Evolutionary conservation across 768 basidiomycete species (phyloP).

Genomic region (Pleurotus tuber-regium): DNA sequence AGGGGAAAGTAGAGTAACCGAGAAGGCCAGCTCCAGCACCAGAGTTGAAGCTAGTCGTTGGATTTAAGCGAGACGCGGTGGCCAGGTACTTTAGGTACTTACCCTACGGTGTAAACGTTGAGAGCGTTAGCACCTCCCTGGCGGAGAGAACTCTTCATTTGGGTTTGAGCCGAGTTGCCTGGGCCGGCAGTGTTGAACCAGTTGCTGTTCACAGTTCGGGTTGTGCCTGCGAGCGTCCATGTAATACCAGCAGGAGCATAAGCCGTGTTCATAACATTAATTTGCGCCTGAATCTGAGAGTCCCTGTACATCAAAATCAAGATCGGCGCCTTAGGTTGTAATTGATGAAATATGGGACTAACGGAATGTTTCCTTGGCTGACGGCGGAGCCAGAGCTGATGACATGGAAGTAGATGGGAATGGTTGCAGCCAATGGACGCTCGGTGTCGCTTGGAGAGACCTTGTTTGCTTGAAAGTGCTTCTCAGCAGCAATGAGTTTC

Average conservation of each 20-base stretch:
- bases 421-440: conserved; percentile 1
- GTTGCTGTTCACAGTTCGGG: conserved; percentile 38
- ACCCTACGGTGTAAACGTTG: conserved; percentile 54
- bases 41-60: conserved; percentile 30
- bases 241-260: conserved; percentile 35
- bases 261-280: conserved; percentile 39
- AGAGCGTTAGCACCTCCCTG: conserved; percentile 37
- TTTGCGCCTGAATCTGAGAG: conserved; percentile 33
- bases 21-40: conserved; percentile 42
- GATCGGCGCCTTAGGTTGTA: conserved; percentile 8
- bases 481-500: conserved; percentile 32
- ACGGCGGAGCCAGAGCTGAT: conserved; percentile 27
- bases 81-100: conserved; percentile 11
- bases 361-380: conserved; percentile 42
- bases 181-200: conserved; percentile 49
- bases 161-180: conserved; percentile 31
- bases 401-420: conserved; percentile 32
- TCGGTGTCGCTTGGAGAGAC: conserved; percentile 19
- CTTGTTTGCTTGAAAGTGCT: conserved; percentile 39
- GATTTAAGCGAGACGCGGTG: not conserved
- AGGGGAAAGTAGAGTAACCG: conserved; percentile 55
- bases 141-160: conserved; percentile 48
- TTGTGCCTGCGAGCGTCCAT: conserved; percentile 40
- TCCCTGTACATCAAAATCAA: conserved; percentile 23
- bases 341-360: too few relatives aligned